phyloP scores from a whole-genome alignment of 2,329 filamentous ascomycete species.

The Seiridium unicorne region DNA sequence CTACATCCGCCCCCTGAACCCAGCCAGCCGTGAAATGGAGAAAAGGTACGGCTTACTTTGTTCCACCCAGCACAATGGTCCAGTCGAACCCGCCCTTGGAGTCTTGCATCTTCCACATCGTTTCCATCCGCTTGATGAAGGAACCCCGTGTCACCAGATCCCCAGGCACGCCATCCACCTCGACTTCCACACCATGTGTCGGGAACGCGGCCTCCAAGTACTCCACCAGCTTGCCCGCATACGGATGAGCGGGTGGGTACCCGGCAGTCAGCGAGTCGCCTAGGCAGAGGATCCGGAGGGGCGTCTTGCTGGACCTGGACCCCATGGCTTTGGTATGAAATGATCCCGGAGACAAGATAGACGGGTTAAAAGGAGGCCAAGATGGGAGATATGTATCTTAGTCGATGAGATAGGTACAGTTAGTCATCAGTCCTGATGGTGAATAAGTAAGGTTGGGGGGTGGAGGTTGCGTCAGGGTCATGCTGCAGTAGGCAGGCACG shows the following conservation, averaged over 20 bases:
- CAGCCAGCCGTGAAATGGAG: background rate
- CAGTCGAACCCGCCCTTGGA: conserved; percentile 46
- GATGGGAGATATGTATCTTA: background rate
- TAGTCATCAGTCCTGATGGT: background rate
- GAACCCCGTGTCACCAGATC: conserved; percentile 41
- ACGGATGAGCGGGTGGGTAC: conserved; percentile 50
- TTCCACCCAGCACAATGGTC: conserved; percentile 63
- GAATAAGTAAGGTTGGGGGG: background rate
- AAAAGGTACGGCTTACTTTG: conserved; percentile 45
- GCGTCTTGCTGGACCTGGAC: background rate
- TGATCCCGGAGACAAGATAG: background rate
- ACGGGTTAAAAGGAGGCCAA: background rate
- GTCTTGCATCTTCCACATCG: conserved; percentile 18
- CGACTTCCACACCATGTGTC: conserved; percentile 34
- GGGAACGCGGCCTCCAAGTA: conserved; percentile 46
- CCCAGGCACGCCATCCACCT: conserved; percentile 50
- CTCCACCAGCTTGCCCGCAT: conserved; percentile 46
- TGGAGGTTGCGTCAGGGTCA: background rate
- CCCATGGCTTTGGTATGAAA: background rate
- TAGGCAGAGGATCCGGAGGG: conserved; percentile 58
- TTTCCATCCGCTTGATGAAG: conserved; percentile 28
- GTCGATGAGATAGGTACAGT: background rate
- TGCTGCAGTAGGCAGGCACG: background rate
- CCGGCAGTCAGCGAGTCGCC: conserved; percentile 64
- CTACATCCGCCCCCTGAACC: background rate